Evolutionary conservation across 2,329 filamentous ascomycete genomes (phyloP), one percentile per base, ranked within the genome.

Genomic region (Colletotrichum theobromicola): DNA sequence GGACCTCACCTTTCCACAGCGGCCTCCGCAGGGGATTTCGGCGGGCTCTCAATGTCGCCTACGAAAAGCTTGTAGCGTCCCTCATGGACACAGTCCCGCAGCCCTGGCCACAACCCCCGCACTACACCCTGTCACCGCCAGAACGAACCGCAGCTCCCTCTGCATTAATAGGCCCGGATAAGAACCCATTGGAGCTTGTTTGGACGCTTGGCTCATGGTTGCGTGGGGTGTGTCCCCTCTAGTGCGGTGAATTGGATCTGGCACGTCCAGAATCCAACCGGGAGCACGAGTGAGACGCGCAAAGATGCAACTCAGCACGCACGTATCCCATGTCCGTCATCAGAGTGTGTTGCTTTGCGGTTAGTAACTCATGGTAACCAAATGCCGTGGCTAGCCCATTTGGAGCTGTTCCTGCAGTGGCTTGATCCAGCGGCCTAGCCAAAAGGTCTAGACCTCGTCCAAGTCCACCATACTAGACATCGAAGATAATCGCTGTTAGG

Each of bases 401-500:
- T 26, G 7, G 15, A 34, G 34, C 34, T 35, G 60, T 42, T 62
- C 50, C 64, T 67, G 64, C 64, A 67, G 50, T 58, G 34, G 32
- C 18, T 3, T 42, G 60, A 50, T 50, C 42, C 42, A 10, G 42
- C 42, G 12, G 10, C 42, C 42, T 12, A 46, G 58, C 9, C 13
- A 21, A 13, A 61, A 32, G 57, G 32, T 32, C 57, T 61, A 32
- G 57, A 32, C 57, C 18, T 32, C 57, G 30, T 61, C 57, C 21
- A 7, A 30, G 57, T 8, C 60, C 60, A 28, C 61, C 30, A 34
- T 15, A 13, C 37, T n/a, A 16, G 18, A 61, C 5, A 30, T 67
- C 55, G 30, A 72, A 70, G 46, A 75, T 74, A 75, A 75, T 75
- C 32, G 62, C 46, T 75, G 64, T 74, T 75, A 75, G 70, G 73